Evolutionary conservation across 129 eudicot genomes (phyloP).

Genomic region (Lactuca sativa): DNA sequence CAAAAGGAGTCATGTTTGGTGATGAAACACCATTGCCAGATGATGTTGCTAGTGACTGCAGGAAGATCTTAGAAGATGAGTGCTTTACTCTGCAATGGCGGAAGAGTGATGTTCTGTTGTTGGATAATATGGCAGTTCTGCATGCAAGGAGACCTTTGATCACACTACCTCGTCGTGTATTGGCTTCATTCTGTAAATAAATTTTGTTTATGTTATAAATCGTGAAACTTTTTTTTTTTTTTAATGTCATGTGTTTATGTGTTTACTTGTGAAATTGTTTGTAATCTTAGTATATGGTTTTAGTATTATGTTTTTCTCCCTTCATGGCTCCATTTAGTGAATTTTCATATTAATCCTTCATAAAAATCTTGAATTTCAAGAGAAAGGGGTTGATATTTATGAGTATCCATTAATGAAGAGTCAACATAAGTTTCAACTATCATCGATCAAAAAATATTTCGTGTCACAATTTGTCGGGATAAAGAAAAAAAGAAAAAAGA

Average conservation of each 20-base stretch:
- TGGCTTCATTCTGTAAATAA: conserved; percentile 89
- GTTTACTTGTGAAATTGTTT: not conserved
- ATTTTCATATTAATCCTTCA: too few species aligned
- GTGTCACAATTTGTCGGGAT: too few species aligned
- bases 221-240: not conserved
- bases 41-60: conserved; percentile 43
- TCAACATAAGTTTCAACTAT: too few species aligned
- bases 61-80: conserved; percentile 66
- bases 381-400: too few species aligned
- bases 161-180: conserved; percentile 67
- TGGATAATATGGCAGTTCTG: conserved; percentile 76
- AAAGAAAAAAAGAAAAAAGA: too few species aligned
- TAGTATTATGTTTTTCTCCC: too few species aligned
- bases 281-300: too few species aligned
- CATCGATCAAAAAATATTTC: too few species aligned
- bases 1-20: conserved; percentile 60
- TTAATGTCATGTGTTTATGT: not conserved
- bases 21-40: conserved; percentile 67
- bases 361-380: too few species aligned
- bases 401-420: too few species aligned
- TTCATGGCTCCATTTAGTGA: too few species aligned
- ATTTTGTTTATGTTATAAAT: not conserved
- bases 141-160: conserved; percentile 68
- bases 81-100: conserved; percentile 69
- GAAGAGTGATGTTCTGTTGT: conserved; percentile 65